These are phyloP conservation scores for Coniferiporia weirii DNA, from an alignment of 1,284 basidiomycete genomes.

Conservation along the genomic window DNA sequence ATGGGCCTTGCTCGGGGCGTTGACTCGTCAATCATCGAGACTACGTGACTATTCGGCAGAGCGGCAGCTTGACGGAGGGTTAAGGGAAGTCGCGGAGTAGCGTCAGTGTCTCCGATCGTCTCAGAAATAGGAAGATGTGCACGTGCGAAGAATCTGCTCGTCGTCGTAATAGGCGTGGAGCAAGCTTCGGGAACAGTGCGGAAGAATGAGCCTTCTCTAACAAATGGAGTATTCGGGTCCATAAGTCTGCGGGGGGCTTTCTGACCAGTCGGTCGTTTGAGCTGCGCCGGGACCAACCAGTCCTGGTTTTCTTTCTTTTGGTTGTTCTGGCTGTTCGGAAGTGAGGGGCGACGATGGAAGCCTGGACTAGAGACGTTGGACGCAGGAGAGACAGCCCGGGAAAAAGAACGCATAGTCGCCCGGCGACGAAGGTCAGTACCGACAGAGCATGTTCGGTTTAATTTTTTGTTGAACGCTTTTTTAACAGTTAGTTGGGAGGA, in stretches of 20 bases:
- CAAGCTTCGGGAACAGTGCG: slow-evolving; percentile 15
- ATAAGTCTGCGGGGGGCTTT: slow-evolving; percentile 1
- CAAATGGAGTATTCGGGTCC: slow-evolving; percentile 4
- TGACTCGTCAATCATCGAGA: slow-evolving; percentile 5
- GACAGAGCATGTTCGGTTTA: slow-evolving; percentile 31
- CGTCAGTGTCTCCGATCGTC: slow-evolving; percentile 4
- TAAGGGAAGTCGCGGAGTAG: slow-evolving; percentile 15
- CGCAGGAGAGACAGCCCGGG: slow-evolving; percentile 15
- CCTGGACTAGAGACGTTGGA: slow-evolving; percentile 11
- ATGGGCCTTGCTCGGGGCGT: slow-evolving; percentile 7
- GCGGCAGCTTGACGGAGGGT: neutral
- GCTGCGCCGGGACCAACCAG: slow-evolving; percentile 13
- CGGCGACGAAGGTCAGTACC: slow-evolving; percentile 15
- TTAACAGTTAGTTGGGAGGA: slow-evolving; percentile 1
- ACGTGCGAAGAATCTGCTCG: neutral
- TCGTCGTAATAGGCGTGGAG: slow-evolving; percentile 11
- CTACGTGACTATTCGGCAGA: neutral
- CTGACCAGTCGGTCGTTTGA: slow-evolving; percentile 6
- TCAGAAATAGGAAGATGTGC: slow-evolving; percentile 2
- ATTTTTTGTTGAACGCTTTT: slow-evolving; percentile 22
- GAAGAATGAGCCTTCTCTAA: slow-evolving; percentile 17
- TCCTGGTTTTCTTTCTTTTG: slow-evolving; percentile 13
- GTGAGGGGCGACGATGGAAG: slow-evolving; percentile 13
- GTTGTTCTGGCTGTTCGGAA: neutral
- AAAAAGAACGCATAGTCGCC: slow-evolving; percentile 15